Base-by-base conservation (phyloP, 257 asterid genomes). In the Scutellaria barbata region DNA sequence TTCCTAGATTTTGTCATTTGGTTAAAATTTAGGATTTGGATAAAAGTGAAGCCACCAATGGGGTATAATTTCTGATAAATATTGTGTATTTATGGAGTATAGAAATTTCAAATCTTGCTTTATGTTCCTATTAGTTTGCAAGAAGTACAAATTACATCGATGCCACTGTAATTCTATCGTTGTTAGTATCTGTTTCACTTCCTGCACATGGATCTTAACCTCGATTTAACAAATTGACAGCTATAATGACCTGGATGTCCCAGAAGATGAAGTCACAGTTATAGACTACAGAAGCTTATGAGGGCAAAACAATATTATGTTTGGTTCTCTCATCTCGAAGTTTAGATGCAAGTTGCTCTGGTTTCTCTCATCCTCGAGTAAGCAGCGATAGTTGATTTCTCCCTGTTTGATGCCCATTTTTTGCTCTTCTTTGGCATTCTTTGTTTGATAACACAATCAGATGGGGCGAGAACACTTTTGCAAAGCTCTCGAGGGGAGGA, bases 231-330 rank as follows among this genome's bases (percentile, higher is more conserved):
- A 53, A 48, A 73, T 58, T 60, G 71, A 84, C 96, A 95, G 99
- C 88, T 95, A 95, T 72, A 91, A 89, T 77, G 99, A 92, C 77
- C 90, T 95, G 78, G 99, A 95, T 86, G 99, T 98, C 46, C 99
- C 99, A 9, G 99, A 95, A 68, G 99, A 95, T 69, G 99, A 95
- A 84, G 96, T 95, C 55, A 92, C 99, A 1, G 99, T 95, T 39
- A 87, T 92, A 68, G 99, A 95, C 75, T 95, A 95, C 84, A 78
- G 99, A 85, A 95, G 99, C 81, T 85, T 95, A 78, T 91, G 89
- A 88, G 76, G 79, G 50, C 41, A 13, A 48, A 37, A 25, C 47
- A 47, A 13, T 2, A 42, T 58, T 14, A 12, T 4, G 18, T 10
- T 7, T 1, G 11, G 1, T 53, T 51, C 64, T 63, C 4, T 66